Base-by-base conservation (phyloP, 1,284 basidiomycete species). In the Ceratobasidium sp. region DNA sequence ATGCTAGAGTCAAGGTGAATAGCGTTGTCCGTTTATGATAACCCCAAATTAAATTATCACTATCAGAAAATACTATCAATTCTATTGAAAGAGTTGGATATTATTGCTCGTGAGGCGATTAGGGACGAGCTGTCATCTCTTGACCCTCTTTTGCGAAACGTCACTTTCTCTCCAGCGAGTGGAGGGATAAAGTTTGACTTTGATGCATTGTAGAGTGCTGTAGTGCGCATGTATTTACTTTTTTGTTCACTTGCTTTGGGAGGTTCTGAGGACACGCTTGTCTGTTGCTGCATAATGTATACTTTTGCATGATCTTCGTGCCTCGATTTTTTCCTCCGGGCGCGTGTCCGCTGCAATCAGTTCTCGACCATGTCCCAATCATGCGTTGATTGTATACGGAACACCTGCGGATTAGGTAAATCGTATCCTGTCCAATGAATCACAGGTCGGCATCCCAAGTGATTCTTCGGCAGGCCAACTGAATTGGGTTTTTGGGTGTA, bases 71-170 rank as follows among this genome's bases (percentile, higher is more conserved):
- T 95, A 75, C 90, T 89, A 28, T 85, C 87, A 13, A 82, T 81
- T 32, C 81, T 95, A 9, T 82, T 94, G 74, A 95, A 94, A 80
- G 94, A 95, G 76, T 86, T 95, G 16, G 94, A 95, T 79, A 84
- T 86, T 47, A 87, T 93, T 73, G 93, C 94, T 44, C 85, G 93
- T 61, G 87, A 87, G 52, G 87, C 88, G 18, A 95, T 95, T 80
- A 89, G 88, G 80, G 90, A 93, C 73, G 93, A 95, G 80, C 83
- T 95, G 52, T 87, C 89, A 26, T 91, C 91, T 23, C 83, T 94
- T 41, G 91, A 93, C 80, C 92, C 92, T 23, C 80, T 93, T 32
- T 82, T 94, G 74, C 84, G 89, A 43, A 91, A 91, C 63, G 80
- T 82, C n/a, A 79, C 76, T 1, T 54, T 66, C 21, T 73, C 63